These are phyloP conservation scores for Vitis cinerea DNA, from an alignment of 164 flowering plant genomes.

Conservation along the genomic window DNA sequence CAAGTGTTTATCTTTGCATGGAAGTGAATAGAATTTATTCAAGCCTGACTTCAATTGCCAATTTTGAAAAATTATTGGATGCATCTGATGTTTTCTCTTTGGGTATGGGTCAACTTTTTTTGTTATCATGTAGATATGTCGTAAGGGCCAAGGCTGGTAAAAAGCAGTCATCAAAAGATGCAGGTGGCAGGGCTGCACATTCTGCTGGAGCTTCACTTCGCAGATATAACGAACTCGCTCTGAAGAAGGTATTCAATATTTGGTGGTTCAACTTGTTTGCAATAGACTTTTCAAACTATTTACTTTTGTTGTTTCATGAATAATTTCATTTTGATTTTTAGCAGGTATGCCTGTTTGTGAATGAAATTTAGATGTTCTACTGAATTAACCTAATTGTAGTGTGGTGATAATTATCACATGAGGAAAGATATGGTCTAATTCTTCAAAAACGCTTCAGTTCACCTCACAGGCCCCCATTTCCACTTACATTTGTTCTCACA, in stretches of 20 bases:
- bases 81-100: neutral
- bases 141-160: conserved; percentile 96
- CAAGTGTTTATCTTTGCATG: too few species aligned
- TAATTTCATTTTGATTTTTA: neutral
- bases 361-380: too few species aligned
- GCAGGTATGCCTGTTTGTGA: too few species aligned
- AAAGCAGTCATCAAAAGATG: conserved; percentile 92
- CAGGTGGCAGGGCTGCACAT: conserved; percentile 65
- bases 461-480: too few species aligned
- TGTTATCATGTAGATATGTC: conserved; percentile 64
- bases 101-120: neutral
- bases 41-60: neutral
- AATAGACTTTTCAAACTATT: neutral
- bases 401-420: too few species aligned
- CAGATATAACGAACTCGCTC: conserved; percentile 83
- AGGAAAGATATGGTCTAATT: too few species aligned
- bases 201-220: conserved; percentile 98
- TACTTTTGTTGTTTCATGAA: neutral
- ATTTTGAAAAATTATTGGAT: neutral
- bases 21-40: too few species aligned
- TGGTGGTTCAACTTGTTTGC: neutral
- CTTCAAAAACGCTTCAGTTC: too few species aligned
- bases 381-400: too few species aligned
- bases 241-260: conserved; percentile 68
- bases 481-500: too few species aligned